These are phyloP conservation scores for Geoglossum glabrum DNA, from an alignment of 495 filamentous ascomycete species.

Conservation along the genomic window DNA sequence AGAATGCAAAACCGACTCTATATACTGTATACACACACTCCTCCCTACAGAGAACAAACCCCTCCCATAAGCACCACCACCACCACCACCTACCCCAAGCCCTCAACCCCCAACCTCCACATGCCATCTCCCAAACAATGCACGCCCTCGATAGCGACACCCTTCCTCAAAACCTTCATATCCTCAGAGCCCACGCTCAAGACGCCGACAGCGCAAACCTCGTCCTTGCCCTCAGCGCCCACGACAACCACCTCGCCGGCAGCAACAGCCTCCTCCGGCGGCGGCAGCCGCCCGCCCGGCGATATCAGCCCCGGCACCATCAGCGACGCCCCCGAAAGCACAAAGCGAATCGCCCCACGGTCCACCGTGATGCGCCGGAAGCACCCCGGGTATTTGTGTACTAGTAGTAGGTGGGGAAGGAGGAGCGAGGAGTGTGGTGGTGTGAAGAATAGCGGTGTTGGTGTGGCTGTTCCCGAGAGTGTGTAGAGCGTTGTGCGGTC, in stretches of 20 bases:
- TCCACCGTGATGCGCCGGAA: slow-evolving; percentile 3
- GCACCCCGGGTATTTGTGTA: slow-evolving; percentile 11
- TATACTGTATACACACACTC: too few relatives aligned
- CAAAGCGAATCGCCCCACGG: slow-evolving; percentile 89
- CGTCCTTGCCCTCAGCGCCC: slow-evolving; percentile 79
- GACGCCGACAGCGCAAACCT: slow-evolving; percentile 73
- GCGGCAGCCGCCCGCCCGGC: slow-evolving; percentile 54
- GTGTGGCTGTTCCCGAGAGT: slow-evolving; percentile 40
- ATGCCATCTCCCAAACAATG: slow-evolving; percentile 92
- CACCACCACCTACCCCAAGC: neutral
- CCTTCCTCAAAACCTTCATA: slow-evolving; percentile 82
- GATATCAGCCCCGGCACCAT: slow-evolving; percentile 89
- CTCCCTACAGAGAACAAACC: neutral
- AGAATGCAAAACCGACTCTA: too few relatives aligned
- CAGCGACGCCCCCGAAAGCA: slow-evolving; percentile 74
- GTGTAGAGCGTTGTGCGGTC: slow-evolving; percentile 76
- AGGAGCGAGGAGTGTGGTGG: slow-evolving; percentile 49
- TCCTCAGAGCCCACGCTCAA: slow-evolving; percentile 79
- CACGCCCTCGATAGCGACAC: slow-evolving; percentile 73
- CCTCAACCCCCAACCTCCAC: slow-evolving; percentile 64
- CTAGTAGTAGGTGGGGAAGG: slow-evolving; percentile 60
- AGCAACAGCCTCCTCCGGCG: slow-evolving; percentile 18
- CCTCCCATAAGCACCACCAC: neutral
- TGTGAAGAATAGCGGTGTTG: slow-evolving; percentile 71
- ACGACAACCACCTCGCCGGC: slow-evolving; percentile 59